These are phyloP conservation scores for Hippophae rhamnoides DNA, from an alignment of 306 rosid genomes.

Conservation along the genomic window DNA sequence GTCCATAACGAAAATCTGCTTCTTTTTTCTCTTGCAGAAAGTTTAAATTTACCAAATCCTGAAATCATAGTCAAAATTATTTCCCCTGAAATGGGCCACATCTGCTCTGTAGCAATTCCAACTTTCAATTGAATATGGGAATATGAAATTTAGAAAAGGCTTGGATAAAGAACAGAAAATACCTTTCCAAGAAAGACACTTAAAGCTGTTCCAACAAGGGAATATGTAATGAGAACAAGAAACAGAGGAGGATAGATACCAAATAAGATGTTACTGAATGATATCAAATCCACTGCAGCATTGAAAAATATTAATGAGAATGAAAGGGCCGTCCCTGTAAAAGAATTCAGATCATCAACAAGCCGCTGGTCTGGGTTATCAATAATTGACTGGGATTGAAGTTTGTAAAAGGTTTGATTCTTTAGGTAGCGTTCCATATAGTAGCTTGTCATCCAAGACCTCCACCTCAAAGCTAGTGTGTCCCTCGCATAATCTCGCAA, in stretches of 20 bases:
- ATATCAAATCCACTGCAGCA: slow-evolving; percentile 77
- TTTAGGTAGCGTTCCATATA: slow-evolving; percentile 86
- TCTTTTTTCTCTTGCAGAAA: slow-evolving; percentile 98
- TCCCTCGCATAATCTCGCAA: slow-evolving; percentile 87
- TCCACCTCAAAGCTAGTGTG: slow-evolving; percentile 87
- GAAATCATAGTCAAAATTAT: slow-evolving; percentile 15
- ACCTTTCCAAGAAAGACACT: slow-evolving; percentile 90
- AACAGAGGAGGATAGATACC: slow-evolving; percentile 95
- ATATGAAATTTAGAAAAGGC: not conserved
- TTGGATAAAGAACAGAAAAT: slow-evolving; percentile 3
- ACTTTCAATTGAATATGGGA: not conserved
- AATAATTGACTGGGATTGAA: slow-evolving; percentile 88
- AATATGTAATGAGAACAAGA: slow-evolving; percentile 71
- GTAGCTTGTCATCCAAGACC: slow-evolving; percentile 98
- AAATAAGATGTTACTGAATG: slow-evolving; percentile 82
- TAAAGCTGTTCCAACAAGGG: slow-evolving; percentile 85
- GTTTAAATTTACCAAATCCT: slow-evolving; percentile 80
- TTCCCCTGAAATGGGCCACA: slow-evolving; percentile 9
- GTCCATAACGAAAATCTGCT: slow-evolving; percentile 98
- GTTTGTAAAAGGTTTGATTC: slow-evolving; percentile 75
- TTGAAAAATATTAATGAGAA: slow-evolving; percentile 72
- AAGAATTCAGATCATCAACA: slow-evolving; percentile 89
- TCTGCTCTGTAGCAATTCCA: slow-evolving; percentile 1
- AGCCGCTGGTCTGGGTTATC: slow-evolving; percentile 96
- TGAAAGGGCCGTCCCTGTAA: slow-evolving; percentile 80